phyloP scores from a whole-genome alignment of 2,329 filamentous ascomycete species.

The Trichophyton equinum region DNA sequence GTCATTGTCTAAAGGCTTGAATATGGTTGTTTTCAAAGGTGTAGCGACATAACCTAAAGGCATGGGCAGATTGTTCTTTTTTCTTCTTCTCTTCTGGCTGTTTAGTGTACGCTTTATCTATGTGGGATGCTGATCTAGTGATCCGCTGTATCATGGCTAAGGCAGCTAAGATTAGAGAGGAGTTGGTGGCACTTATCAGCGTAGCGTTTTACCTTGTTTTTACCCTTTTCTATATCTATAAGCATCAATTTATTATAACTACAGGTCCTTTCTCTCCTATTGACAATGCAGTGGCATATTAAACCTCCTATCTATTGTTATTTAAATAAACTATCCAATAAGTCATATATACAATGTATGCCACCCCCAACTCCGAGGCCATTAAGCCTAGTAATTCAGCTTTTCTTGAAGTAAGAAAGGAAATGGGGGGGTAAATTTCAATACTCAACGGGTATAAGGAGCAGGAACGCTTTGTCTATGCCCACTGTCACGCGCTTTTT shows the following conservation, averaged over 20 bases:
- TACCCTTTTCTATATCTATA: neutral
- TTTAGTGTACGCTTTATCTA: neutral
- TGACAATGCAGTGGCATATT: too few relatives aligned
- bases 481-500: too few relatives aligned
- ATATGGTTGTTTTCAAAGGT: neutral
- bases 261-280: too few relatives aligned
- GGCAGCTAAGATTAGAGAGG: neutral
- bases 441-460: too few relatives aligned
- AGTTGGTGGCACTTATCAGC: neutral
- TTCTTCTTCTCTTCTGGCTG: neutral
- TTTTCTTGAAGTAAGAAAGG: too few relatives aligned
- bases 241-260: neutral
- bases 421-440: too few relatives aligned
- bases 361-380: too few relatives aligned
- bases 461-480: neutral
- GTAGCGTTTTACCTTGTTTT: neutral
- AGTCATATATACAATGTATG: too few relatives aligned
- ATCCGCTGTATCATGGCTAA: neutral
- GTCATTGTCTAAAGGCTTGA: too few relatives aligned
- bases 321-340: too few relatives aligned
- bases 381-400: too few relatives aligned
- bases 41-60: neutral
- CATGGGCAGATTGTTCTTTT: neutral
- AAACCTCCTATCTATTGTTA: too few relatives aligned
- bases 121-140: neutral